Evolutionary conservation across 257 asterid genomes (phyloP).

Genomic region (Solanum corneliomulleri): DNA sequence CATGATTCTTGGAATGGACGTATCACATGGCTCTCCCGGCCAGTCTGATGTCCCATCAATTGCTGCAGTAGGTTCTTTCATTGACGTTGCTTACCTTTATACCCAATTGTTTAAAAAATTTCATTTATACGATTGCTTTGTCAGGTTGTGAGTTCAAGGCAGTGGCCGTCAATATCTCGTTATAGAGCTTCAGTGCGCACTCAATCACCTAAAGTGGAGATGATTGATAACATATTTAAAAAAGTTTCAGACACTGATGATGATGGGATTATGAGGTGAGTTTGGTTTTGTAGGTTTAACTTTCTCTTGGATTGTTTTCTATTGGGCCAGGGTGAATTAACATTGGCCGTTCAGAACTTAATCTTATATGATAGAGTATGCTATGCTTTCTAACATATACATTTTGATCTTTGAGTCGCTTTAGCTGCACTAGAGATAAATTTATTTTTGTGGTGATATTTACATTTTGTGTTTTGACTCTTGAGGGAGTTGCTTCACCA

Average conservation of each 20-base stretch:
- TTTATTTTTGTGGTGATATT: background rate
- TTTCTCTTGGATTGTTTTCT: background rate
- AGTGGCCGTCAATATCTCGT: constrained; percentile 83
- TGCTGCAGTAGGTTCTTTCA: constrained; percentile 55
- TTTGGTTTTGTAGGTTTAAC: background rate
- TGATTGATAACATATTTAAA: constrained; percentile 72
- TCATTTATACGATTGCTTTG: background rate
- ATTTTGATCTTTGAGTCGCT: background rate
- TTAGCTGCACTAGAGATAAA: background rate
- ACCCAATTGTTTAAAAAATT: background rate
- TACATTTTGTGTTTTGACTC: background rate
- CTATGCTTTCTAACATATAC: background rate
- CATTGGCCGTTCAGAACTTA: background rate
- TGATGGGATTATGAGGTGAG: constrained; percentile 76
- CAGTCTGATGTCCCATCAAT: constrained; percentile 87
- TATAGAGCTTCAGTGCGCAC: constrained; percentile 88
- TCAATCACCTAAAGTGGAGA: constrained; percentile 78
- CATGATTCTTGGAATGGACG: constrained; percentile 88
- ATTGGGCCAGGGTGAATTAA: background rate
- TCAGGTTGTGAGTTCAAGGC: constrained; percentile 93
- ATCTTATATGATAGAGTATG: background rate
- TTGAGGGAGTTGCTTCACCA: background rate
- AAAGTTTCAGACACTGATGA: constrained; percentile 65
- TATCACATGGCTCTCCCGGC: constrained; percentile 96
- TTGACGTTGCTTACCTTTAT: background rate